Evolutionary conservation across 306 rosid species (phyloP), one percentile per base, ranked within the genome.

Genomic region (Abrus pulchellus): DNA sequence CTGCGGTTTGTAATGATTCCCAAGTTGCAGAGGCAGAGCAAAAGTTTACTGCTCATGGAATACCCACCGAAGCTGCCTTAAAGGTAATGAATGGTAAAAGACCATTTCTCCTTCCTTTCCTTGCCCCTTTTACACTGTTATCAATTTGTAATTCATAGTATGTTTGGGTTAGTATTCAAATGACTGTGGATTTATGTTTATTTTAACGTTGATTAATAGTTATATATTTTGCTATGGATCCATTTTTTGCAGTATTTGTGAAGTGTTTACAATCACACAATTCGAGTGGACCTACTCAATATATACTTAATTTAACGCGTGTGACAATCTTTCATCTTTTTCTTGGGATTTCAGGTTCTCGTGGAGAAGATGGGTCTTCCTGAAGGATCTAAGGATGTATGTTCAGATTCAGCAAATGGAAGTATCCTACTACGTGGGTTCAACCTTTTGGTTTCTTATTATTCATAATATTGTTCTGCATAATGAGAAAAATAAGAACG

Each of bases 341-440:
- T 72, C 20, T 77, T 85, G 81, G 53, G 40, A 67, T 75, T 81
- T 27, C 76, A 94, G 97, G 92, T 94, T 81, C 78, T 94, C 65
- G 98, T 91, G 57, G 98, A 92, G 80, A 94, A 94, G 90, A 94
- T 92, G 97, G 97, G 98, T 50, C 88, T 84, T 68, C 92, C 97
- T 60, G 89, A 90, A 76, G 93, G 83, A 72, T 80, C 70, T 32
- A 45, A 44, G 30, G 48, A 50, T 68, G 84, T 20, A 14, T 7
- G 78, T 20, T 20, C 20, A 20, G 6, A 70, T 20, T 80, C 83
- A 5, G 68, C 91, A 47, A 67, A 64, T 72, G 12, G 78, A 34
- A 71, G 57, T 28, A 82, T 80, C 70, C 59, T 86, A 8, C 85
- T 90, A 27, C 88, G 98, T 94, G 86, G 70, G 93, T 86, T 48